Base-by-base conservation (phyloP, 2,329 filamentous ascomycete genomes). In the Aspergillus costaricaensis region DNA sequence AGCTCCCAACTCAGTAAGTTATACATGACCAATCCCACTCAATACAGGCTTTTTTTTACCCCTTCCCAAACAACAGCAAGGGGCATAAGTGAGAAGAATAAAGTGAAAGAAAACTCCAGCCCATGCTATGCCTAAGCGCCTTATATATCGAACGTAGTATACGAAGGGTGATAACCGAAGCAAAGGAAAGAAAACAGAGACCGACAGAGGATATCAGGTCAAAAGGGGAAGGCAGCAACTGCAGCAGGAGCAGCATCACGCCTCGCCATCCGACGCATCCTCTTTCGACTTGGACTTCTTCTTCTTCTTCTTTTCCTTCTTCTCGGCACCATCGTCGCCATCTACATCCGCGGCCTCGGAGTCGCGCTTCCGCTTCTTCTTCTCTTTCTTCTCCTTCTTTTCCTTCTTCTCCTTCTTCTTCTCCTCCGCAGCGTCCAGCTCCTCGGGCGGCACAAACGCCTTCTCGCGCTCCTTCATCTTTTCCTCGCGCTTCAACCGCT, bases 391-490 rank as follows among this genome's bases (percentile, higher is more conserved):
- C 32, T 44, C 73, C 54, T 77, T 77, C 51, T 74, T 78, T 73
- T 76, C 79, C 68, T 74, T 75, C 72, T 71, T 74, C 62, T 68
- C 75, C 75, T 74, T 80, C 72, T 80, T 79, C 68, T 81, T 80
- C 64, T 79, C 78, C 71, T 83, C 78, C 58, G 74, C 76, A 55
- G 81, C 83, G 21, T 79, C 82, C 25, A 85, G 82, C 77, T 98
- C 95, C 72, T 91, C 88, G 5, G 95, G 95, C 7, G 94, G 89
- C 59, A 96, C 85, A 76, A 93, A 98, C 58, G 95, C 92, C 74
- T 89, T 88, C 76, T 92, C 89, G 62, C 92, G 84, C 80, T 95
- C 91, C 76, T 89, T 89, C 79, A 89, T 85, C 84, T 91, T 96
- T 76, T 96, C 91, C 66, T 90, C 89, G 83, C 92, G 94, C 82